Base-by-base conservation (phyloP, 2,329 filamentous ascomycete genomes). In the Elsinoe perseae region DNA sequence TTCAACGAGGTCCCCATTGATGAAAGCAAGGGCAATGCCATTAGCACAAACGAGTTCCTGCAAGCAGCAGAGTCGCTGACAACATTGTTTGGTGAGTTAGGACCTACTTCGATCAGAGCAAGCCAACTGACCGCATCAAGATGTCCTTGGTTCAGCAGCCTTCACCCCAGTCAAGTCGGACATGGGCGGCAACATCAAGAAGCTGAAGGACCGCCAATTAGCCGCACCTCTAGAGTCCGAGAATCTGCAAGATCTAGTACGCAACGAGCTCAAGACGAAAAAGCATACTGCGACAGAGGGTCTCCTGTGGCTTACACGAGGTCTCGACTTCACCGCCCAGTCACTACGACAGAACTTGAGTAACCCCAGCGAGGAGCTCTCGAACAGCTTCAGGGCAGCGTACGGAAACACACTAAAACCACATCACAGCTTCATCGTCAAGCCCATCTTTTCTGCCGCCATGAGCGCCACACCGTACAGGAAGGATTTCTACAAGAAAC, bases 381-480 rank as follows among this genome's bases (percentile, higher is more conserved):
- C 87, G 59, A 79, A 82, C 63, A 95, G 90, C 48, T 98, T 98
- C 85, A 85, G 87, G 66, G 75, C 77, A 57, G 88, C 91, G 64
- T 98, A 98, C 75, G 81, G 80, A 69, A 78, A 77, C 65, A 96
- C 92, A 50, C 86, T 98, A 66, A 95, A 95, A 77, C 87, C 87
- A 23, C 84, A 95, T 77, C 93, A 98, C 79, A 83, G 80, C 68
- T 90, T 95, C 73, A 65, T 96, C 61, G 77, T 96, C 66, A 95
- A 95, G 80, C 89, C 89, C 59, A 80, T 96, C 69, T 97, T 97
- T 80, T 87, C 80, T 65, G 86, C 90, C 60, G 92, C 92, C 70
- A 95, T 98, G 90, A 82, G 82, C 64, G 91, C 90, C 16, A 92
- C 87, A 63, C 93, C 93, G 1, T 95, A 96, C 79, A 83, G 92